A percentile compares a stretch with the other conserved stretches of the same genome.
Conservation (phyloP, 495 filamentous ascomycete species). For the Penicillium bialowiezense region DNA sequence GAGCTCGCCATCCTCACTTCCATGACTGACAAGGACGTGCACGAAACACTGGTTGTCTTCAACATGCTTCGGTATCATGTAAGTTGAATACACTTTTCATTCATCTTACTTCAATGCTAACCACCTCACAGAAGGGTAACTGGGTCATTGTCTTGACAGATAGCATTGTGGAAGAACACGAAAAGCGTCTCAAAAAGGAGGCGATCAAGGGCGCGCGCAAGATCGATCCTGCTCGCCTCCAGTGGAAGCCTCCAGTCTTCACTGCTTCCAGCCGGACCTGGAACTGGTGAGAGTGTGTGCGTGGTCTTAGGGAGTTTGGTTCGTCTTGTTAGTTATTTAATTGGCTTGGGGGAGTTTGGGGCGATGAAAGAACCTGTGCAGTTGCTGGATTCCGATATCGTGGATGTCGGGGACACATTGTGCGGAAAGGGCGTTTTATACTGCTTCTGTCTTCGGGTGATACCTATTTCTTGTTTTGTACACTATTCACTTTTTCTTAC, state of each 20-base stretch:
- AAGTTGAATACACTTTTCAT: constrained; percentile 19
- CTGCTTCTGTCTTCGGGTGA: background rate
- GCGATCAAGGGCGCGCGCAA: constrained; percentile 69
- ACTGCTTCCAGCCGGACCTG: constrained; percentile 85
- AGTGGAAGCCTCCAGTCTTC: constrained; percentile 97
- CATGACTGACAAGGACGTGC: constrained; percentile 94
- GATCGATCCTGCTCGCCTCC: constrained; percentile 74
- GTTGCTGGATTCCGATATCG: background rate
- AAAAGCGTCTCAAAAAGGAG: constrained; percentile 71
- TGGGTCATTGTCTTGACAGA: constrained; percentile 87
- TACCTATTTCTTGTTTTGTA: constrained; percentile 1
- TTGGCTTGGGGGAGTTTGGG: background rate
- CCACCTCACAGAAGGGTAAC: constrained; percentile 66
- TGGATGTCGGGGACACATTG: background rate
- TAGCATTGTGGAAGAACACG: constrained; percentile 72
- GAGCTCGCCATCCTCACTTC: constrained; percentile 72
- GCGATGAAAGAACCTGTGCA: background rate
- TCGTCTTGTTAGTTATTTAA: constrained; percentile 4
- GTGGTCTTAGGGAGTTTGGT: background rate
- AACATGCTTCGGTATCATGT: constrained; percentile 91
- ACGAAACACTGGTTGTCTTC: constrained; percentile 86
- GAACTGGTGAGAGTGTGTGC: constrained; percentile 74
- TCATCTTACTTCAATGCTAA: constrained; percentile 15
- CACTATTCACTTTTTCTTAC: background rate
- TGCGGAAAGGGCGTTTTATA: constrained; percentile 1